Percentiles rank a stretch among this genome's conserved stretches.
Conservation (phyloP, 2,329 filamentous ascomycete species). For the Calonectria crousiana region DNA sequence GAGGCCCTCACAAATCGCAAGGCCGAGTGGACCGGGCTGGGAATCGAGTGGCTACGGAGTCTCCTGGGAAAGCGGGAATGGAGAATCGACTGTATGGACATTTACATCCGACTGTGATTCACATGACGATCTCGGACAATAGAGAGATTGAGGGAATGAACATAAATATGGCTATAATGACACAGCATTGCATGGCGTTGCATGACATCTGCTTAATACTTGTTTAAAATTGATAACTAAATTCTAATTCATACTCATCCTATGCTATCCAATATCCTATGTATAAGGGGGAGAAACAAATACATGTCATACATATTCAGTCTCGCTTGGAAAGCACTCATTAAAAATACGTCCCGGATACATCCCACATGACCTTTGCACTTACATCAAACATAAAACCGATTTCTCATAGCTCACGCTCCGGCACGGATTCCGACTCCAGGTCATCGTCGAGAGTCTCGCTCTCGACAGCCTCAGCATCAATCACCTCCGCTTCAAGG, state of each 20-base stretch:
- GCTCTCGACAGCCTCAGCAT: background rate
- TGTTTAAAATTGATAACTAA: slow-evolving; percentile 4
- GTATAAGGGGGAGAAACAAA: slow-evolving; percentile 34
- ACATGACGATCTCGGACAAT: background rate
- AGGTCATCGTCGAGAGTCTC: background rate
- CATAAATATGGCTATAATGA: slow-evolving; percentile 13
- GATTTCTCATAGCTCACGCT: slow-evolving; percentile 30
- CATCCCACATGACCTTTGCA: slow-evolving; percentile 44
- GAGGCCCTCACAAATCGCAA: slow-evolving; percentile 69
- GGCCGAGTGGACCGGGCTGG: slow-evolving; percentile 80
- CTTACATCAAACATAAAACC: slow-evolving; percentile 42
- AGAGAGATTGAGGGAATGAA: background rate
- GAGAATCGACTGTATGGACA: slow-evolving; percentile 90
- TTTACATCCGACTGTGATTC: slow-evolving; percentile 79
- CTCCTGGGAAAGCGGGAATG: slow-evolving; percentile 87
- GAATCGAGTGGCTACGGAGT: slow-evolving; percentile 87
- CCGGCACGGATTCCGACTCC: slow-evolving; percentile 20
- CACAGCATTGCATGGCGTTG: slow-evolving; percentile 17
- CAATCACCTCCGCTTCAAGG: background rate
- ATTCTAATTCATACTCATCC: slow-evolving; percentile 18
- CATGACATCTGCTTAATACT: slow-evolving; percentile 13
- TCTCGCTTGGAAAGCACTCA: slow-evolving; percentile 35
- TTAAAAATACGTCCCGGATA: slow-evolving; percentile 43
- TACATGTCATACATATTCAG: slow-evolving; percentile 35
- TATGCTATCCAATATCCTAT: slow-evolving; percentile 25